Evolutionary conservation across 2,329 filamentous ascomycete genomes (phyloP), one percentile per base, ranked within the genome.

Genomic region (Microsporum audouinii): DNA sequence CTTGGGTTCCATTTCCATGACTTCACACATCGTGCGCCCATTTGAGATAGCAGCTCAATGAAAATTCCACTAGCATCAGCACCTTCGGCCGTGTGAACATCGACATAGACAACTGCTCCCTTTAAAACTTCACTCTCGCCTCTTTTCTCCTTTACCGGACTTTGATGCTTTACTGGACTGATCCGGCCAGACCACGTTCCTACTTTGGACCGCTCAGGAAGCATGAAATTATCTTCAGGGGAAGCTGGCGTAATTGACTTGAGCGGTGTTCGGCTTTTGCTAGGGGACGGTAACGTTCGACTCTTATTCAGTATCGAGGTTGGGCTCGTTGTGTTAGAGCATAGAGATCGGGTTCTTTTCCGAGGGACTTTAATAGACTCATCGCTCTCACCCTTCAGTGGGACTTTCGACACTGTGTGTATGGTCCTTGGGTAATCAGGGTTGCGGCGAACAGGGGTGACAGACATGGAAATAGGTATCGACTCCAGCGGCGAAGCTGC

Each of bases 61-160:
- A 95, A 95, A 61, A 94, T 84, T n/a, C 82, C 82, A 68, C 87
- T 89, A 5, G 88, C 88, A 72, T 94, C 88, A 29, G 85, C 86
- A 4, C 90, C 90, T 68, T 94, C 88, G 6, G 83, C 88, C 0
- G 88, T 91, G 70, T 89, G 84, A 1, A 95, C 89, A 71, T 96
- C 90, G 1, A 94, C 88, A 69, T 86, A 90, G 3, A 94, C 88
- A 2, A 90, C 83, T 14, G 85, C 88, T 1, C 89, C 90, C 23
- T 81, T 80, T 2, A 92, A 78, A 2, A 88, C 70, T 10, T 70
- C 68, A 29, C 70, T 63, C 27, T 68, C 65, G 6, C 49, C 45
- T 5, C n/a, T 17, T 6, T 67, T 62, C 7, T 63, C 61, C 1
- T 64, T 62, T 34, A 66, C 68, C 27, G 66, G 68, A 5, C 66